Conservation (phyloP, 352 stramenopile genomes). For the Globisporangium spinosum region DNA sequence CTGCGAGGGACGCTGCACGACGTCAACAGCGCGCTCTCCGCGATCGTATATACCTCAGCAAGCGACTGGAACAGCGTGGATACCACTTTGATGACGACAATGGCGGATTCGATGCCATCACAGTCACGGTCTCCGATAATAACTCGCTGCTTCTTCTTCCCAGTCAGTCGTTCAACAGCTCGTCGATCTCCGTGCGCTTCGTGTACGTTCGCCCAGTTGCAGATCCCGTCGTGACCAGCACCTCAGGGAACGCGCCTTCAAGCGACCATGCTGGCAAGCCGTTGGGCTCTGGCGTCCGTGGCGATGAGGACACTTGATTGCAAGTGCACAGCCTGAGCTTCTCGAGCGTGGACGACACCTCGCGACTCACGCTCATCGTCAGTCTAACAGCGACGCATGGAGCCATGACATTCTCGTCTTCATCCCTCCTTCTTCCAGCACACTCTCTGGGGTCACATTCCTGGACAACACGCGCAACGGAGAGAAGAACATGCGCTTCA, state of each 20-base stretch:
- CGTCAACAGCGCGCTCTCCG: slow-evolving; percentile 41
- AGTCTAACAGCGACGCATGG: slow-evolving; percentile 11
- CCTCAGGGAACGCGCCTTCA: slow-evolving; percentile 24
- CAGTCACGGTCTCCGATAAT: slow-evolving; percentile 34
- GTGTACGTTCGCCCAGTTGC: slow-evolving; percentile 31
- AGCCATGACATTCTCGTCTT: slow-evolving; percentile 11
- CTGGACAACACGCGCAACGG: slow-evolving; percentile 17
- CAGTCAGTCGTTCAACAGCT: slow-evolving; percentile 28
- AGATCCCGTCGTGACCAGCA: slow-evolving; percentile 30
- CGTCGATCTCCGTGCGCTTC: slow-evolving; percentile 27
- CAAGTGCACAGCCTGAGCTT: slow-evolving; percentile 30
- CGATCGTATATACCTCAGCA: slow-evolving; percentile 51
- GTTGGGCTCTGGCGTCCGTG: slow-evolving; percentile 24
- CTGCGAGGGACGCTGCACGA: slow-evolving; percentile 35
- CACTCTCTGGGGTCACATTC: slow-evolving; percentile 23
- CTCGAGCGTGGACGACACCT: slow-evolving; percentile 43
- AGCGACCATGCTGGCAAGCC: slow-evolving; percentile 27
- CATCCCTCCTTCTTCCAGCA: neutral
- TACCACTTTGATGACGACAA: slow-evolving; percentile 14
- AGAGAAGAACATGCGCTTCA: slow-evolving; percentile 18
- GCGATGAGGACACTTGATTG: slow-evolving; percentile 49
- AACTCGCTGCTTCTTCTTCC: neutral
- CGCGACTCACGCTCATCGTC: slow-evolving; percentile 24
- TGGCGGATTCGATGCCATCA: slow-evolving; percentile 44
- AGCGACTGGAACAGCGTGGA: slow-evolving; percentile 67